Conservation (phyloP, 2,329 filamentous ascomycete genomes). For the Ophiostoma australiae region DNA sequence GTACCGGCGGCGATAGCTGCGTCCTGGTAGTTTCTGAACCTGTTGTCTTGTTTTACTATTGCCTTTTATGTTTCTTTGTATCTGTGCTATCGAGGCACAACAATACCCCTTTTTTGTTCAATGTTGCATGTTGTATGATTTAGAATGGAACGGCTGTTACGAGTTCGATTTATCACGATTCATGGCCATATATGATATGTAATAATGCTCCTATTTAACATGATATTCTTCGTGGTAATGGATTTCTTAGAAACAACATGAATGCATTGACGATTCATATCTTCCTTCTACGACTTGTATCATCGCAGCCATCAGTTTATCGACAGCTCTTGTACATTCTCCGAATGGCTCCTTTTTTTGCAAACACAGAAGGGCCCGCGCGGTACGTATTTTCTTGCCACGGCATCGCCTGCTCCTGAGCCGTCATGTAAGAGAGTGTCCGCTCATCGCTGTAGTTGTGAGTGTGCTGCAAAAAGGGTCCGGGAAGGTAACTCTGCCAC, state of each 20-base stretch:
- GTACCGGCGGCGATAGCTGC: constrained; percentile 38
- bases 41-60: not conserved
- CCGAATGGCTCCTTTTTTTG: not conserved
- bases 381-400: not conserved
- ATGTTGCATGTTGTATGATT: not conserved
- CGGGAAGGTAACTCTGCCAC: not conserved
- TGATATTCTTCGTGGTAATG: too few relatives aligned
- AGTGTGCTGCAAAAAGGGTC: not conserved
- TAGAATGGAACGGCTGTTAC: not conserved
- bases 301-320: too few relatives aligned
- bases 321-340: not conserved
- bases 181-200: not conserved
- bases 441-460: not conserved
- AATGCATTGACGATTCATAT: too few relatives aligned
- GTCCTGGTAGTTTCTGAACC: not conserved
- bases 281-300: too few relatives aligned
- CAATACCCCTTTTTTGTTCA: not conserved
- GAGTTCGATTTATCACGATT: not conserved
- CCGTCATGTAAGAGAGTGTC: not conserved
- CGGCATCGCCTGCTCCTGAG: not conserved
- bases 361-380: not conserved
- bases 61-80: not conserved
- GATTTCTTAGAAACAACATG: too few relatives aligned
- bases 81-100: not conserved
- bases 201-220: not conserved